Conservation (phyloP, 805 yeast species). For the Teunomyces lycoperdinae region DNA sequence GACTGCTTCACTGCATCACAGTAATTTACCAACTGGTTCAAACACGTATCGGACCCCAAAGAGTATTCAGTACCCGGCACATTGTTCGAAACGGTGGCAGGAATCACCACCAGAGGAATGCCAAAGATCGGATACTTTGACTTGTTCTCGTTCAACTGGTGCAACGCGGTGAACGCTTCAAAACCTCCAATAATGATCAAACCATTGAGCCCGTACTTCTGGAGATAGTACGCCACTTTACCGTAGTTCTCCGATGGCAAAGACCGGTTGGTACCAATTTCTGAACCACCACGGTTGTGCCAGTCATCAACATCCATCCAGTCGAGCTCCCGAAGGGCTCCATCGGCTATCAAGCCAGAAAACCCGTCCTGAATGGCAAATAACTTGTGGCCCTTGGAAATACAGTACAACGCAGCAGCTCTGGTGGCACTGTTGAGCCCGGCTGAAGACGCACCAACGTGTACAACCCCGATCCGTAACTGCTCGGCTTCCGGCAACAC, state of each 20-base stretch:
- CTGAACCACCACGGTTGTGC: slow-evolving; percentile 76
- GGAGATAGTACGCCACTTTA: slow-evolving; percentile 67
- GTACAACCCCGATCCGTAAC: slow-evolving; percentile 64
- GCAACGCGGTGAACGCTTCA: slow-evolving; percentile 71
- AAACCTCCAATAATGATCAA: slow-evolving; percentile 77
- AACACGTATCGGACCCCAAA: slow-evolving; percentile 71
- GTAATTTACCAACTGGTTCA: slow-evolving; percentile 65
- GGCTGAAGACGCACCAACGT: slow-evolving; percentile 80
- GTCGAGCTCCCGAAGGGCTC: slow-evolving; percentile 52
- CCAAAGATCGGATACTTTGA: slow-evolving; percentile 64
- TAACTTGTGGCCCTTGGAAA: slow-evolving; percentile 71
- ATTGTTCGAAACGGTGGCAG: slow-evolving; percentile 77
- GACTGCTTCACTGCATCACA: slow-evolving; percentile 79
- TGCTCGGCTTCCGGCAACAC: slow-evolving; percentile 49
- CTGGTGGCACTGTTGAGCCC: slow-evolving; percentile 77
- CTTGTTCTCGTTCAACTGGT: slow-evolving; percentile 62
- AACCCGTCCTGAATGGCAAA: slow-evolving; percentile 76
- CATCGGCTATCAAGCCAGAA: slow-evolving; percentile 64
- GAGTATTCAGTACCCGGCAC: slow-evolving; percentile 84
- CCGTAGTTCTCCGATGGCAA: slow-evolving; percentile 71
- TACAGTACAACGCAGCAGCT: slow-evolving; percentile 70
- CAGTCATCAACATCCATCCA: slow-evolving; percentile 75
- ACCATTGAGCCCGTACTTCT: slow-evolving; percentile 67
- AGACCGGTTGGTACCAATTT: slow-evolving; percentile 74
- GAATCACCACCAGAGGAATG: slow-evolving; percentile 75